Percentiles rank a stretch among this genome's conserved stretches.
Evolutionary conservation across 129 eudicot species (phyloP).

Genomic region (Daucus carota): DNA sequence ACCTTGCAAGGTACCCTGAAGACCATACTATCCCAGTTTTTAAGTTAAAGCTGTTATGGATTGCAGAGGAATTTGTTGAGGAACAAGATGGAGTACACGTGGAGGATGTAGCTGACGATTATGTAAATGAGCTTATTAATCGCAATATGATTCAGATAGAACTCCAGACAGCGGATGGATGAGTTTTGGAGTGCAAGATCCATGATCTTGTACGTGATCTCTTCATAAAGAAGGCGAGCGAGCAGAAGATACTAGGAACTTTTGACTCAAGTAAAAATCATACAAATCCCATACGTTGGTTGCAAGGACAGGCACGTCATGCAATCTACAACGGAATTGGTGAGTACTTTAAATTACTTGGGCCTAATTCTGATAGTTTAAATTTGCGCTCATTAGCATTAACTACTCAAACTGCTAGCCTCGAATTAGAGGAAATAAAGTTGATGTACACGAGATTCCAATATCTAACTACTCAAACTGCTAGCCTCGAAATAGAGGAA

Average conservation of each 20-base stretch:
- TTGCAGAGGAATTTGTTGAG: background rate
- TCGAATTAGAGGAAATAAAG: background rate
- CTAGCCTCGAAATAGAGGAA: background rate
- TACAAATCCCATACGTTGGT: background rate
- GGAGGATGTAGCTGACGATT: constrained; percentile 2
- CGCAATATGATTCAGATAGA: background rate
- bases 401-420: background rate
- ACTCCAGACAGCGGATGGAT: background rate
- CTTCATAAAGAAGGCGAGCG: background rate
- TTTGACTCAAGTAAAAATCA: background rate
- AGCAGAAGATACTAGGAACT: background rate
- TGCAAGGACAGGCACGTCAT: background rate
- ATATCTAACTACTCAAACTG: background rate
- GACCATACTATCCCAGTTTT: background rate
- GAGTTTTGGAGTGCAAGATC: background rate
- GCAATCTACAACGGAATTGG: background rate
- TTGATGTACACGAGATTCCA: background rate
- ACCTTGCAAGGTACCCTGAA: background rate
- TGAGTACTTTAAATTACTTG: background rate
- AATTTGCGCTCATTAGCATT: background rate
- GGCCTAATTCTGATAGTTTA: background rate
- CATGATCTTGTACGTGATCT: constrained; percentile 1
- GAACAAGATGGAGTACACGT: background rate
- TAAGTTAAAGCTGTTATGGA: background rate
- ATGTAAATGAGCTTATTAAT: background rate